Base-by-base conservation (phyloP, 1,284 basidiomycete species). In the Bothia castanella region DNA sequence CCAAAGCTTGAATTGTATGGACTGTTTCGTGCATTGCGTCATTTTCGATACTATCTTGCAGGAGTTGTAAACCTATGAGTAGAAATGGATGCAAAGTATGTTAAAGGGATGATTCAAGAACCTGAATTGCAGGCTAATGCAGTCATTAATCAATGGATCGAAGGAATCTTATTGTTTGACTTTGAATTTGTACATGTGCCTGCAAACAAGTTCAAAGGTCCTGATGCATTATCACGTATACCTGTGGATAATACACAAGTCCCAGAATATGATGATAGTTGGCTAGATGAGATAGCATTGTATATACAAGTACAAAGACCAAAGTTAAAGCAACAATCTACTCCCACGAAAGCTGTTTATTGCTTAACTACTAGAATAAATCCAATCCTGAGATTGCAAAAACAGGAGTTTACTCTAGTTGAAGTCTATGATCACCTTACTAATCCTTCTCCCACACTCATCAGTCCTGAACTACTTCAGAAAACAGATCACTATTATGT, bases 1-100 rank as follows among this genome's bases (percentile, higher is more conserved):
- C 57, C 72, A 0, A 76, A 77, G 50, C 48, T 72, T 3, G 69
- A 77, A 43, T 49, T 77, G 0, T 76, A 72, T 48, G 69, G 72
- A 0, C 55, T 75, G 0, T 74, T 67, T 51, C 55, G 66, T 0
- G 62, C 70, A 0, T 3, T 52, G 19, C 9, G 48, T 47, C 1
- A 48, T 54, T 6, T n/a, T n/a, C n/a, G n/a, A n/a, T n/a, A n/a
- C n/a, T n/a, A n/a, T n/a, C n/a, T n/a, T n/a, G n/a, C n/a, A n/a
- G 30, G 45, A 0, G 2, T 54, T 2, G 2, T 1, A 4, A 34
- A 42, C 8, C 17, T 53, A 3, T 50, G 29, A 2, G 27, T 54
- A 1, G 39, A 54, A 16, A 35, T 54, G 0, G 30, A 51, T 1
- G 19, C 9, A 0, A 47, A 54, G 3, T 50, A 54, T 17, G 25